phyloP scores from a whole-genome alignment of 495 filamentous ascomycete genomes.

The Polyplosphaeria fusca region DNA sequence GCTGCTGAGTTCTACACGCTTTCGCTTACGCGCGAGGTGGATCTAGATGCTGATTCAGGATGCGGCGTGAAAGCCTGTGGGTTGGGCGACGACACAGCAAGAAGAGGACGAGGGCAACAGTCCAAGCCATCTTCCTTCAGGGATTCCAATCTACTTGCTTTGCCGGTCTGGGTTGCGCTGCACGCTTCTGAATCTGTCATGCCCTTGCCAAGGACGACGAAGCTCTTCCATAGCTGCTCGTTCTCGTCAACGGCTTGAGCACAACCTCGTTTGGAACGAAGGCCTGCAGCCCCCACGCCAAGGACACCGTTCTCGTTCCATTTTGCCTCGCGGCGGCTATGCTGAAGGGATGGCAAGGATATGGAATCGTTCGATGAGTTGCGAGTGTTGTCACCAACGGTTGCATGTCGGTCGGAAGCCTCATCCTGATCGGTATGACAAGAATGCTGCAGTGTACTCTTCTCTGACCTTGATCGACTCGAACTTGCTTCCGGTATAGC shows the following conservation, averaged over 20 bases:
- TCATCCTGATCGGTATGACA: too few species aligned
- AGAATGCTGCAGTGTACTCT: too few species aligned
- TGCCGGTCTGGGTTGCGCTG: too few species aligned
- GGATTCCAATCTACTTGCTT: too few species aligned
- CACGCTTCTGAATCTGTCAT: too few species aligned
- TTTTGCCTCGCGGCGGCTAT: not conserved
- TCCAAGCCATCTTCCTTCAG: not conserved
- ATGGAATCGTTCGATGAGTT: conserved; percentile 12
- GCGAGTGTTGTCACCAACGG: conserved; percentile 14
- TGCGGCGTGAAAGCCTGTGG: not conserved
- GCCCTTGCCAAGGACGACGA: conserved; percentile 15
- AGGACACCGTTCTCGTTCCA: not conserved
- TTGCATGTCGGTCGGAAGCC: conserved; percentile 22
- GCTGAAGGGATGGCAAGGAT: conserved; percentile 19
- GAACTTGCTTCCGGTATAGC: conserved; percentile 16
- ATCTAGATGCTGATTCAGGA: not conserved
- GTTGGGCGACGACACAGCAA: not conserved
- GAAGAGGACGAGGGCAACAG: conserved; percentile 9
- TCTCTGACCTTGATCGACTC: conserved; percentile 16
- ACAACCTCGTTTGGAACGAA: too few species aligned
- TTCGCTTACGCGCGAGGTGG: conserved; percentile 2
- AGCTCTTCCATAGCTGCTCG: conserved; percentile 19
- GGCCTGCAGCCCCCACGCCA: not conserved
- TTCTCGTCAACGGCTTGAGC: conserved; percentile 1
- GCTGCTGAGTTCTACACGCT: conserved; percentile 4